These are phyloP conservation scores for Astrothelium subdiscretum DNA, from an alignment of 495 filamentous ascomycete genomes.

Conservation along the genomic window DNA sequence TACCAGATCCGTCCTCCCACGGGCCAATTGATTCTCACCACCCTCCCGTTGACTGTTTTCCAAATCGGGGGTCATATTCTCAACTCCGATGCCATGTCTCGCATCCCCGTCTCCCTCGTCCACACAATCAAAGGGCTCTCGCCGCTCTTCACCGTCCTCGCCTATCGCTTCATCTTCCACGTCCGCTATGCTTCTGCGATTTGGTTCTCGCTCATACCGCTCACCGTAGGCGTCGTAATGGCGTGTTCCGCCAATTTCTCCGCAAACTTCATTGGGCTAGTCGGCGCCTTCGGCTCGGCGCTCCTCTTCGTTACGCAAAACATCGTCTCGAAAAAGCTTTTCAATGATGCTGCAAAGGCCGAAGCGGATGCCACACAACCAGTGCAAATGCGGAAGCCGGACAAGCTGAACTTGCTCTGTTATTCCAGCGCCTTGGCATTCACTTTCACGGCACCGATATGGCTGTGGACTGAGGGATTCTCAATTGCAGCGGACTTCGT, in stretches of 20 bases:
- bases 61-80: slow-evolving; percentile 90
- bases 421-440: slow-evolving; percentile 92
- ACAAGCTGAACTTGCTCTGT: slow-evolving; percentile 93
- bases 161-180: slow-evolving; percentile 78
- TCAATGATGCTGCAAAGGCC: slow-evolving; percentile 79
- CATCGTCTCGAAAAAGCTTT: slow-evolving; percentile 97
- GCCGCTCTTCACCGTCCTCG: slow-evolving; percentile 86
- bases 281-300: slow-evolving; percentile 75
- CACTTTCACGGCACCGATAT: slow-evolving; percentile 79
- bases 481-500: slow-evolving; percentile 62
- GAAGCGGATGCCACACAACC: slow-evolving; percentile 54
- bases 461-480: slow-evolving; percentile 84
- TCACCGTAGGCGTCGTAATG: slow-evolving; percentile 87
- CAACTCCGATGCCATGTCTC: slow-evolving; percentile 81
- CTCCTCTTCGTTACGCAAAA: slow-evolving; percentile 97
- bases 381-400: slow-evolving; percentile 57
- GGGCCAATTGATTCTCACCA: slow-evolving; percentile 72
- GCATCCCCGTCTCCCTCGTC: slow-evolving; percentile 91
- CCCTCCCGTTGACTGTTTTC: slow-evolving; percentile 81
- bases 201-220: slow-evolving; percentile 83
- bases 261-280: slow-evolving; percentile 76
- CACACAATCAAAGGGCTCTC: slow-evolving; percentile 99
- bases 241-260: slow-evolving; percentile 84
- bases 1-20: slow-evolving; percentile 73
- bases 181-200: slow-evolving; percentile 81